Evolutionary conservation across 2,329 filamentous ascomycete species (phyloP).

Genomic region (Fusarium solani-melongenae): DNA sequence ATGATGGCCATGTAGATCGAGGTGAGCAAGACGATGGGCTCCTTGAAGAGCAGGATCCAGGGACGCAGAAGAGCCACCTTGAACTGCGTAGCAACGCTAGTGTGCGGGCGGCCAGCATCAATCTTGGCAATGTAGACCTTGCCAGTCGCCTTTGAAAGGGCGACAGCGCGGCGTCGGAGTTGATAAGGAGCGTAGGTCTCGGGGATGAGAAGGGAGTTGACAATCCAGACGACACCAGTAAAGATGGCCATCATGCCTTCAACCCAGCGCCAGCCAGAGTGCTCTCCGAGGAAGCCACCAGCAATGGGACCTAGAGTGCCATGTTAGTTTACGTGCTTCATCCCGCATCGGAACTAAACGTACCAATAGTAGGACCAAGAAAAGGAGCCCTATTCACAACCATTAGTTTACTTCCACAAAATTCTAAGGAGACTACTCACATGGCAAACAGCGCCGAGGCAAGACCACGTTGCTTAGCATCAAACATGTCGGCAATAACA

Average conservation of each 20-base stretch:
- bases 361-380: slow-evolving; percentile 67
- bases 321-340: background rate
- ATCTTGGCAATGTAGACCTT: slow-evolving; percentile 65
- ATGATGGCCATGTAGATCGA: slow-evolving; percentile 72
- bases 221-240: slow-evolving; percentile 67
- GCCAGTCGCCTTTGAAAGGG: slow-evolving; percentile 62
- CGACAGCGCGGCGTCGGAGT: slow-evolving; percentile 62
- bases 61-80: slow-evolving; percentile 69
- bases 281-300: slow-evolving; percentile 71
- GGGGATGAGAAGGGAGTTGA: slow-evolving; percentile 62
- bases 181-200: slow-evolving; percentile 71
- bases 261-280: slow-evolving; percentile 73
- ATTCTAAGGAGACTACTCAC: background rate
- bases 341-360: background rate
- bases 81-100: slow-evolving; percentile 61
- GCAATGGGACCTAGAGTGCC: slow-evolving; percentile 63
- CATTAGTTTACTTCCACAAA: background rate
- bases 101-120: slow-evolving; percentile 56
- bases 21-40: slow-evolving; percentile 74
- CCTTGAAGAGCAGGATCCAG: slow-evolving; percentile 72
- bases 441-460: slow-evolving; percentile 70
- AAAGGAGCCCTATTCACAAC: slow-evolving; percentile 61
- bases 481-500: slow-evolving; percentile 73
- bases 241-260: slow-evolving; percentile 72
- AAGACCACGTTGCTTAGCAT: slow-evolving; percentile 63